Evolutionary conservation across 1,284 basidiomycete species (phyloP), one percentile per base, ranked within the genome.

Genomic region (Heterobasidion annosum): DNA sequence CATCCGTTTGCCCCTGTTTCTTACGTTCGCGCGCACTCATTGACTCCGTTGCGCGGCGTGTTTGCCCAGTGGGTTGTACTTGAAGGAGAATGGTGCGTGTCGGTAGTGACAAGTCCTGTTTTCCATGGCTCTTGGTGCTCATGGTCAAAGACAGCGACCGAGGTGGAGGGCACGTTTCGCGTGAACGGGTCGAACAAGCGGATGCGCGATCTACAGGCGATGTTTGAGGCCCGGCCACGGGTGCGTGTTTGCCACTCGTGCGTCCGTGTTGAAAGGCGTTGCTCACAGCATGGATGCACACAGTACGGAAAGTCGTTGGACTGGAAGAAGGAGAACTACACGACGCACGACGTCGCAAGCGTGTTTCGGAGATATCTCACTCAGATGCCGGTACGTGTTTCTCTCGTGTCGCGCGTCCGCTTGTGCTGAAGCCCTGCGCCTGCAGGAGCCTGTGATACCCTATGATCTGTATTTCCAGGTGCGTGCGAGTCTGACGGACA

Each of bases 291-390:
- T 13, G 37, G 44, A 40, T 15, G 34, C 9, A n/a, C 43, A 25
- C 62, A 94, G 90, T 98, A 93, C 65, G 97, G 96, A 58, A 96
- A 96, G 68, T 82, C 86, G 56, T 75, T 99, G 35, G 89, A 96
- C 63, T 98, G 95, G 94, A 85, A 83, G 64, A 74, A 79, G 55
- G 83, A 91, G 62, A 78, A 79, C 18, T 98, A 88, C 70, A 97
- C 89, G 35, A 83, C 94, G 2, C 96, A 99, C 69, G 96, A 99
- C 67, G 93, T 97, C 50, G 96, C 96, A 16, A 96, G 91, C 63
- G 93, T 99, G 52, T 91, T 99, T 66, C 81, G 96, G 56, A 77
- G 96, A 72, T 99, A 94, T 71, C 83, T 99, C 57, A 98, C 95
- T 6, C 89, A 91, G 66, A 93, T 98, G 89, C 94, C 96, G 35